These are phyloP conservation scores for Termitomyces eurrhizus DNA, from an alignment of 768 basidiomycete genomes.

Conservation along the genomic window DNA sequence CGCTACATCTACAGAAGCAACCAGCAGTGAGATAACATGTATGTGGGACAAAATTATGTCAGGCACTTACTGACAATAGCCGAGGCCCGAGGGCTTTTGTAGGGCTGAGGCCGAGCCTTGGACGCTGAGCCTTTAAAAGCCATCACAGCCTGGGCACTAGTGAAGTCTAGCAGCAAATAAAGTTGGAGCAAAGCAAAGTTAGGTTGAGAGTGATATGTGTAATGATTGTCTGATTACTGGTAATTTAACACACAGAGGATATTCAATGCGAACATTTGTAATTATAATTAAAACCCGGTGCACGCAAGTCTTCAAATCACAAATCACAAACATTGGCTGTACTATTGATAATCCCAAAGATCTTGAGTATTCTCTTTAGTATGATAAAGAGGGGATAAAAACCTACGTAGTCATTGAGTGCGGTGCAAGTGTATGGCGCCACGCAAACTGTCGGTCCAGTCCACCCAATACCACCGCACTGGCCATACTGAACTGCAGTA, in stretches of 20 bases:
- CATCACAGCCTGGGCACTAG: too few relatives aligned
- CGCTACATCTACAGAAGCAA: too few relatives aligned
- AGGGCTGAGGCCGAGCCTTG: too few relatives aligned
- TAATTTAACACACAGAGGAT: not conserved
- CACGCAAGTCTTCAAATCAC: not conserved
- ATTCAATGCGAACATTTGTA: not conserved
- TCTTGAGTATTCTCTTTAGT: not conserved
- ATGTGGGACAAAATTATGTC: too few relatives aligned
- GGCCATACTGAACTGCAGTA: conserved; percentile 37
- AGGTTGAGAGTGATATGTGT: too few relatives aligned
- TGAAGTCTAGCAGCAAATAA: too few relatives aligned
- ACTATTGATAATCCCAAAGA: conserved; percentile 12
- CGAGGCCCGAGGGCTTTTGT: too few relatives aligned
- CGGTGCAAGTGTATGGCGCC: conserved; percentile 30
- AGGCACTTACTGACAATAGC: too few relatives aligned
- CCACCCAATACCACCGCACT: conserved; percentile 38
- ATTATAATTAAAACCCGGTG: not conserved
- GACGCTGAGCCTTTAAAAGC: too few relatives aligned
- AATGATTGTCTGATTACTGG: not conserved
- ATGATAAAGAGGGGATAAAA: not conserved
- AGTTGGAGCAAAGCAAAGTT: too few relatives aligned
- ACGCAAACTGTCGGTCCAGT: conserved; percentile 33
- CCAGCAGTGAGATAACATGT: too few relatives aligned
- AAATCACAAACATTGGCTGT: conserved; percentile 22
- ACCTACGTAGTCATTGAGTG: conserved; percentile 30